Conservation (phyloP, 371 early-diverging fungal genomes). For the Haplosporangium sp. region DNA sequence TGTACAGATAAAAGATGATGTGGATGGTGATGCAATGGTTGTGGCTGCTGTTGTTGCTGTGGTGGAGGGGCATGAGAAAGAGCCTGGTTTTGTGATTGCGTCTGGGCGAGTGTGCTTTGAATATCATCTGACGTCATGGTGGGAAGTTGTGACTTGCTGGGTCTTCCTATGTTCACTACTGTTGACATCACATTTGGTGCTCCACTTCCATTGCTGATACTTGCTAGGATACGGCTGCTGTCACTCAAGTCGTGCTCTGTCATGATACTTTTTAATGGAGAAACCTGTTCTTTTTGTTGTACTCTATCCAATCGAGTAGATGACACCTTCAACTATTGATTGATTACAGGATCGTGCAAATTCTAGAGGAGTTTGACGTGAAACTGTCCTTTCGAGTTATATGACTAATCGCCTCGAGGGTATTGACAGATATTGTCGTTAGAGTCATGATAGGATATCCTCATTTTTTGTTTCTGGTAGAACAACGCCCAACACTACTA, state of each 20-base stretch:
- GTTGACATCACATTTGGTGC: constrained; percentile 24
- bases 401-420: not conserved
- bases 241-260: constrained; percentile 40
- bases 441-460: not conserved
- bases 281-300: not conserved
- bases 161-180: constrained; percentile 16
- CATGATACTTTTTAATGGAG: constrained; percentile 4
- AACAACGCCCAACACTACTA: not conserved
- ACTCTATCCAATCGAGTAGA: not conserved
- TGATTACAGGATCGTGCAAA: not conserved
- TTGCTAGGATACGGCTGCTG: constrained; percentile 36
- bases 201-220: constrained; percentile 31
- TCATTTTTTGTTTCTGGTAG: not conserved
- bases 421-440: not conserved
- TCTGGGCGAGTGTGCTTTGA: constrained; percentile 8
- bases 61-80: constrained; percentile 9
- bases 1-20: constrained; percentile 12
- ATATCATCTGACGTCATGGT: constrained; percentile 43
- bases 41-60: constrained; percentile 27
- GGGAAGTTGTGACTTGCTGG: constrained; percentile 26
- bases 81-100: constrained; percentile 14
- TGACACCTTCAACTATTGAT: not conserved
- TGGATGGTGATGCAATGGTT: constrained; percentile 17
- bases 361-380: not conserved
- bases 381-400: not conserved